phyloP scores from a whole-genome alignment of 2,329 filamentous ascomycete species.

The Davidsoniella virescens region DNA sequence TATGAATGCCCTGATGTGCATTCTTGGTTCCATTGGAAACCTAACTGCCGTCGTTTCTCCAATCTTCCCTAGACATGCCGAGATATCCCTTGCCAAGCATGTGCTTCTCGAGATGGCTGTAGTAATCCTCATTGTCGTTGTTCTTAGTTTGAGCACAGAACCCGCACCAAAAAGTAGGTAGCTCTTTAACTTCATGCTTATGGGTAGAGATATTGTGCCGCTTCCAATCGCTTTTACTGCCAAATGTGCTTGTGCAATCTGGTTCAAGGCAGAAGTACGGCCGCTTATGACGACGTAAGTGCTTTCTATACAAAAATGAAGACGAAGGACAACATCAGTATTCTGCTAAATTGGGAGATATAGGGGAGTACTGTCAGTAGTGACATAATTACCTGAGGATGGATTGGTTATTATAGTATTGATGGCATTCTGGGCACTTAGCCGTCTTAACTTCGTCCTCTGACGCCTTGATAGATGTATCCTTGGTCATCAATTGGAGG shows the following conservation, averaged over 20 bases:
- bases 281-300: conserved; percentile 20
- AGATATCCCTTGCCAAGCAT: not conserved
- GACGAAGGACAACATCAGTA: too few relatives aligned
- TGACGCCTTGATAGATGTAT: too few relatives aligned
- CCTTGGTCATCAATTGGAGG: too few relatives aligned
- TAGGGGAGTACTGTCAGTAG: not conserved
- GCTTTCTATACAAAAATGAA: not conserved
- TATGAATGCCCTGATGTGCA: too few relatives aligned
- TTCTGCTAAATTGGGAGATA: too few relatives aligned
- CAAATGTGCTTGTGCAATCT: conserved; percentile 56
- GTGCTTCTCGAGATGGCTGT: not conserved
- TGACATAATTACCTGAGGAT: not conserved
- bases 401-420: too few relatives aligned
- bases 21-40: not conserved
- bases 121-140: not conserved
- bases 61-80: not conserved
- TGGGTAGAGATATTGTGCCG: conserved; percentile 47
- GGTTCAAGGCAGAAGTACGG: conserved; percentile 70
- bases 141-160: not conserved
- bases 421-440: too few relatives aligned
- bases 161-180: not conserved
- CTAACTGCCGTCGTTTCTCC: not conserved
- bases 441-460: too few relatives aligned
- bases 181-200: too few relatives aligned
- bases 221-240: conserved; percentile 93